phyloP scores from a whole-genome alignment of 2,329 filamentous ascomycete genomes.

The Hyphodiscus sp. region DNA sequence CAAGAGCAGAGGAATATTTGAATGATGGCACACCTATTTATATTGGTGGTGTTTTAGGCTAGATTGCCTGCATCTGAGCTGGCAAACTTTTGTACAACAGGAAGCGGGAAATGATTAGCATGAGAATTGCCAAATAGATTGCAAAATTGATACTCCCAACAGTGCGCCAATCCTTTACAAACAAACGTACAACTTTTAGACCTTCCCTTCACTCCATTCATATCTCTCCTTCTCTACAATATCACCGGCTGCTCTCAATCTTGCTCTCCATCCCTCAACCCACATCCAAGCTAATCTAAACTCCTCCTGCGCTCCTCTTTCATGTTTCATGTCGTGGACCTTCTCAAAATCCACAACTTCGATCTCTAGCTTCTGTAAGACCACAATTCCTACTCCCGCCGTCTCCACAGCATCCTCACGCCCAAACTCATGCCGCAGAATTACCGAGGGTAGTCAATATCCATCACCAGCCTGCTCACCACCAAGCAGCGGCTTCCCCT shows the following conservation, averaged over 20 bases:
- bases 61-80: too few species aligned
- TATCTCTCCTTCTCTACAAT: slow-evolving; percentile 15
- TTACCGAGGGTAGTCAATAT: slow-evolving; percentile 6
- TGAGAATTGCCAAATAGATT: too few species aligned
- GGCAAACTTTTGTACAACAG: too few species aligned
- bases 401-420: too few species aligned
- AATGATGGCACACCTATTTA: too few species aligned
- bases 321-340: slow-evolving; percentile 1
- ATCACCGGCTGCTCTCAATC: slow-evolving; percentile 15
- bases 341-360: not conserved
- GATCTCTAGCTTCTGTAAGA: not conserved
- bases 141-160: too few species aligned
- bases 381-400: not conserved
- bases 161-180: not conserved
- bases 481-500: slow-evolving; percentile 1
- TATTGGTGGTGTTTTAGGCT: too few species aligned
- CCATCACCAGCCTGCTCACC: not conserved
- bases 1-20: too few species aligned
- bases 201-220: slow-evolving; percentile 1
- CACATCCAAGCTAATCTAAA: slow-evolving; percentile 15
- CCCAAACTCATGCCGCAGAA: too few species aligned
- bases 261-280: slow-evolving; percentile 18
- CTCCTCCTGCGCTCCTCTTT: slow-evolving; percentile 2
- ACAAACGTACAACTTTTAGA: not conserved
- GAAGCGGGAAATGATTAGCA: too few species aligned